phyloP scores from a whole-genome alignment of 768 basidiomycete species.

The Fomitopsis serialis region DNA sequence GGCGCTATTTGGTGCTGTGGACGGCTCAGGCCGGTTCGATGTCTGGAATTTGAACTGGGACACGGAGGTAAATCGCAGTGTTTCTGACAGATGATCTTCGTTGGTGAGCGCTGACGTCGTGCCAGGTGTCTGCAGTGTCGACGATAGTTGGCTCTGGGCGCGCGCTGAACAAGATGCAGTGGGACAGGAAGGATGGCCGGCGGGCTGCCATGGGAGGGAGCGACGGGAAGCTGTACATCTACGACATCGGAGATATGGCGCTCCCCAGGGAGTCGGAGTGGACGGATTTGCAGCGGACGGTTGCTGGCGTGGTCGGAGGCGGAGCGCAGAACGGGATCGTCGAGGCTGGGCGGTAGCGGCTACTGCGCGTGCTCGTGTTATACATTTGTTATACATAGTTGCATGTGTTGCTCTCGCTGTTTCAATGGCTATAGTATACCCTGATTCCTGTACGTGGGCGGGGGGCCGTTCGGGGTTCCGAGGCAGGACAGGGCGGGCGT shows the following conservation, averaged over 20 bases:
- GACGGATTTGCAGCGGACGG: slow-evolving; percentile 85
- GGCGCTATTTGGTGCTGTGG: slow-evolving; percentile 87
- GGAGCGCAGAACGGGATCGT: slow-evolving; percentile 27
- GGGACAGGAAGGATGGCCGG: slow-evolving; percentile 91
- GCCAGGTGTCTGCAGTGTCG: slow-evolving; percentile 87
- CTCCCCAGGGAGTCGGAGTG: slow-evolving; percentile 89
- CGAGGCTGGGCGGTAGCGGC: background rate
- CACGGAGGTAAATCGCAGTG: slow-evolving; percentile 67
- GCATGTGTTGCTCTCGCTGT: background rate
- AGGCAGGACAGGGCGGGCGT: background rate
- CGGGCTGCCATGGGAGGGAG: slow-evolving; percentile 87
- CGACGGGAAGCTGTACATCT: slow-evolving; percentile 90
- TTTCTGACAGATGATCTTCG: background rate
- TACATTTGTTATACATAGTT: background rate
- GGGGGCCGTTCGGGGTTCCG: slow-evolving; percentile 1
- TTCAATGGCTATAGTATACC: too few species aligned
- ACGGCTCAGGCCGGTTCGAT: slow-evolving; percentile 94
- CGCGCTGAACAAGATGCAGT: slow-evolving; percentile 92
- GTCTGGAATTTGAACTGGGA: slow-evolving; percentile 98
- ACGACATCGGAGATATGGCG: slow-evolving; percentile 90
- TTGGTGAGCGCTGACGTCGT: background rate
- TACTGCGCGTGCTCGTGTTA: too few species aligned
- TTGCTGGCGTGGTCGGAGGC: slow-evolving; percentile 62
- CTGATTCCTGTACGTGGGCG: background rate
- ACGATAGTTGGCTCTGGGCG: slow-evolving; percentile 72